Base-by-base conservation (phyloP, 1,139 yeast genomes). In the Torulaspora pretoriensis region DNA sequence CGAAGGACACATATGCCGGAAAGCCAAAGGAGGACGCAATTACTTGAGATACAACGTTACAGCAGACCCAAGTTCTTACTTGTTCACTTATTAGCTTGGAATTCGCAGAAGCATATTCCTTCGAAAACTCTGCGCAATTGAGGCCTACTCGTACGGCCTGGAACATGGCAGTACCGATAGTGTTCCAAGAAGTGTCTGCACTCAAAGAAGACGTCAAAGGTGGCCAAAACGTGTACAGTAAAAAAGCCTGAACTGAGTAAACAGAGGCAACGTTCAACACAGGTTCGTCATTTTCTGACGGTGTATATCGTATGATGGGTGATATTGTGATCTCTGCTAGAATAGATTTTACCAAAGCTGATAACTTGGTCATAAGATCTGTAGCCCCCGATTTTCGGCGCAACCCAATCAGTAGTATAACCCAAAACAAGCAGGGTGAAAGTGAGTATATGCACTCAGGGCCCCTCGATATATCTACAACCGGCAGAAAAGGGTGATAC, bases 181-280 rank as follows among this genome's bases (percentile, higher is more conserved):
- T 87, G 59, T 85, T 87, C 94, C 97, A 92, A 3, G 96, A 84
- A 3, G 96, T 84, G 60, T 92, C 97, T 0, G 97, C 96, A 65
- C 95, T 85, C 39, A 92, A 73, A 0, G 97, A 87, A 0, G 97
- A 88, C 0, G 97, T 87, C 38, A 90, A 74, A 2, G 97, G 96
- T 0, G 97, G 97, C 97, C 97, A 92, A 64, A 83, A 81, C 1
- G 97, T 83, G 63, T 86, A 88, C 4, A 92, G 70, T 27, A 92
- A 68, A 53, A 90, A 83, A 0, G 97, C 97, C 63, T 92, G 98
- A 1, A 90, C 97, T 0, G 96, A 85, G 60, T 83, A 90, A 0
- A 90, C 96, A n/a, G 95, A 84, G 10, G 95, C 86, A 1, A 88
- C 94, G 57, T 90, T 90, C 57, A 86, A 71, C 9, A 85, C 77